Percentiles rank a stretch among this genome's conserved stretches.
Evolutionary conservation across 1,139 yeast genomes (phyloP).

Genomic region (Citeromyces hawaiiensis): DNA sequence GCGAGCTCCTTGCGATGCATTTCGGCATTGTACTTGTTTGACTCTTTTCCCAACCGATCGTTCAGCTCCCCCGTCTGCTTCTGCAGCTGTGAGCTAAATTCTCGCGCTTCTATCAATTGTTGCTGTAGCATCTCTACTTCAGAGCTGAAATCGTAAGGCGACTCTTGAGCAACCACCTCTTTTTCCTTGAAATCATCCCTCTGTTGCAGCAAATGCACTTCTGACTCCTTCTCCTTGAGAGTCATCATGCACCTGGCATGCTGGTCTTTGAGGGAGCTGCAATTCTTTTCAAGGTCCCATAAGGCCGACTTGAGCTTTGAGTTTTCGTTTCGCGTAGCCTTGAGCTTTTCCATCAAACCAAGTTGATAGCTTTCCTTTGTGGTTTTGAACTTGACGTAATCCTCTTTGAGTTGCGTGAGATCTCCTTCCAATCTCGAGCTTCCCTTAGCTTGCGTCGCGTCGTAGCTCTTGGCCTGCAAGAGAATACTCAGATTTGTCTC

Average conservation of each 20-base stretch:
- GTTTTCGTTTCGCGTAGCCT: slow-evolving; percentile 15
- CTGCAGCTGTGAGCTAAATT: too few species aligned
- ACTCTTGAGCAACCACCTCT: too few species aligned
- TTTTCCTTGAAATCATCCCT: too few species aligned
- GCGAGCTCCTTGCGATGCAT: too few species aligned
- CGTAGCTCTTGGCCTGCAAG: neutral
- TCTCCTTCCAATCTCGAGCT: neutral
- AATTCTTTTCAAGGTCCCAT: slow-evolving; percentile 3
- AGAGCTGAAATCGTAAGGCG: too few species aligned
- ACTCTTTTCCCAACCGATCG: too few species aligned
- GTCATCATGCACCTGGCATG: neutral
- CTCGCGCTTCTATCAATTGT: too few species aligned
- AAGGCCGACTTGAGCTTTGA: slow-evolving; percentile 12
- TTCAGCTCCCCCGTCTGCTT: too few species aligned
- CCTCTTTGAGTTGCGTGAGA: slow-evolving; percentile 6
- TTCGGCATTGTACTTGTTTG: too few species aligned
- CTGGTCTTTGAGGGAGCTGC: slow-evolving; percentile 1
- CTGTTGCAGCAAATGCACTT: neutral
- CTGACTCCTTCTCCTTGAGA: neutral
- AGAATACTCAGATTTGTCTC: neutral
- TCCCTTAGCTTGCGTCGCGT: neutral
- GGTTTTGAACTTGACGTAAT: slow-evolving; percentile 12
- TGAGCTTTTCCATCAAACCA: slow-evolving; percentile 17
- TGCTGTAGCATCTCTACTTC: too few species aligned
- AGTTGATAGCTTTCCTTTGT: slow-evolving; percentile 16